Evolutionary conservation across 2,329 filamentous ascomycete species (phyloP).

Genomic region (Talaromyces sp.): DNA sequence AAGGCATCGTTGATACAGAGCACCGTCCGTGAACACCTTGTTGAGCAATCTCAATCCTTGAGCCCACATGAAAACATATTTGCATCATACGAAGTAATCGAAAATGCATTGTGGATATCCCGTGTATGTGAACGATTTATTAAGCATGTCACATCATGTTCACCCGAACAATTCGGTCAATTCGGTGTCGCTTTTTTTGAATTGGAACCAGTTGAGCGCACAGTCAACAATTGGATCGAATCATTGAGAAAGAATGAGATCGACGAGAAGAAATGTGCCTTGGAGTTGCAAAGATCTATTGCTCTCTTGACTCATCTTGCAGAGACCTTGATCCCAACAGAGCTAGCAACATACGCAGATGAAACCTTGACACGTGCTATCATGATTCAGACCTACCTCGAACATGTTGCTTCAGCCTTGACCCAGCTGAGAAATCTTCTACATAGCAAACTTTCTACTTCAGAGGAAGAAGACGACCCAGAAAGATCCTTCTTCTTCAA

Average conservation of each 20-base stretch:
- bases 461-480: conserved; percentile 65
- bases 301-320: conserved; percentile 82
- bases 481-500: conserved; percentile 66
- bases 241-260: conserved; percentile 77
- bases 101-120: conserved; percentile 80
- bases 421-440: conserved; percentile 63
- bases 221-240: conserved; percentile 84
- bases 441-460: conserved; percentile 58
- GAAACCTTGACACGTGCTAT: conserved; percentile 73
- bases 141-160: conserved; percentile 73
- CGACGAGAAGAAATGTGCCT: conserved; percentile 76
- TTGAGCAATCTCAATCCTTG: conserved; percentile 62
- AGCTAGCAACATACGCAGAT: conserved; percentile 70
- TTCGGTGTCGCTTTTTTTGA: conserved; percentile 81
- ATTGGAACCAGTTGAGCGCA: conserved; percentile 84
- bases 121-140: conserved; percentile 81
- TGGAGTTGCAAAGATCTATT: conserved; percentile 77
- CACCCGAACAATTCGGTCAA: conserved; percentile 70
- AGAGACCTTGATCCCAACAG: conserved; percentile 70
- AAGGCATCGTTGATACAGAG: conserved; percentile 76
- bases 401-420: conserved; percentile 69
- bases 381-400: conserved; percentile 76
- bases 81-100: conserved; percentile 73
- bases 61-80: conserved; percentile 72
- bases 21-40: conserved; percentile 75